These are phyloP conservation scores for Biancaea sappan DNA, from an alignment of 306 rosid species.

Conservation along the genomic window DNA sequence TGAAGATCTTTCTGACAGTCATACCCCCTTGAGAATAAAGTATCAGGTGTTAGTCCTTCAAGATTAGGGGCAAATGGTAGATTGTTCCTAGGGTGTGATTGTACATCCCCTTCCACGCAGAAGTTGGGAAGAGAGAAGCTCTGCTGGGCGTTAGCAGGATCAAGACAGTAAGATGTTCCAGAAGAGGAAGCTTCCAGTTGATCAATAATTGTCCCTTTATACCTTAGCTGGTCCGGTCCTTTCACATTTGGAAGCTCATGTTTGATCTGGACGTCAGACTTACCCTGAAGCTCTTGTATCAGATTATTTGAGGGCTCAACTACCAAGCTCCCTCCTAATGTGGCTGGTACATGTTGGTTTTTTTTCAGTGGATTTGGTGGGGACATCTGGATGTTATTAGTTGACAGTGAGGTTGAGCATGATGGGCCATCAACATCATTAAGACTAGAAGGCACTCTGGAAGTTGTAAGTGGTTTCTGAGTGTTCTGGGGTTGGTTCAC, in stretches of 20 bases:
- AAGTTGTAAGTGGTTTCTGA: constrained; percentile 63
- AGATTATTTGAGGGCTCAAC: constrained; percentile 62
- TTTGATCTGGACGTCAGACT: constrained; percentile 69
- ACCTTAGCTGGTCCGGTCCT: constrained; percentile 73
- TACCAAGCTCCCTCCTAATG: constrained; percentile 51
- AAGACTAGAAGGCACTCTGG: constrained; percentile 70
- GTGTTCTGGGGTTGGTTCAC: constrained; percentile 61
- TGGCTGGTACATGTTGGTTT: constrained; percentile 63
- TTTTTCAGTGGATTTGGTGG: constrained; percentile 61
- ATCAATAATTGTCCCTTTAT: constrained; percentile 68
- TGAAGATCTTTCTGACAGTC: constrained; percentile 96
- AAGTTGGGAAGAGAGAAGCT: constrained; percentile 71
- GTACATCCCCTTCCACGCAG: constrained; percentile 85
- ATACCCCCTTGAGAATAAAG: constrained; percentile 81
- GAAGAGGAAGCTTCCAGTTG: constrained; percentile 88
- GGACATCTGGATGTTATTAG: constrained; percentile 73
- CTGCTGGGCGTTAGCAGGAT: constrained; percentile 82
- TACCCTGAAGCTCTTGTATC: constrained; percentile 72
- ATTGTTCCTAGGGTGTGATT: constrained; percentile 68
- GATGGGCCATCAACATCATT: constrained; percentile 92
- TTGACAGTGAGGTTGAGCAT: constrained; percentile 91
- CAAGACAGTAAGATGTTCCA: constrained; percentile 87
- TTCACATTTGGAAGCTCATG: constrained; percentile 63
- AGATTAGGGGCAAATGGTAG: constrained; percentile 66
- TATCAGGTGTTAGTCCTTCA: constrained; percentile 83